Base-by-base conservation (phyloP, 148 eudicot species). In the Silene uniflora region DNA sequence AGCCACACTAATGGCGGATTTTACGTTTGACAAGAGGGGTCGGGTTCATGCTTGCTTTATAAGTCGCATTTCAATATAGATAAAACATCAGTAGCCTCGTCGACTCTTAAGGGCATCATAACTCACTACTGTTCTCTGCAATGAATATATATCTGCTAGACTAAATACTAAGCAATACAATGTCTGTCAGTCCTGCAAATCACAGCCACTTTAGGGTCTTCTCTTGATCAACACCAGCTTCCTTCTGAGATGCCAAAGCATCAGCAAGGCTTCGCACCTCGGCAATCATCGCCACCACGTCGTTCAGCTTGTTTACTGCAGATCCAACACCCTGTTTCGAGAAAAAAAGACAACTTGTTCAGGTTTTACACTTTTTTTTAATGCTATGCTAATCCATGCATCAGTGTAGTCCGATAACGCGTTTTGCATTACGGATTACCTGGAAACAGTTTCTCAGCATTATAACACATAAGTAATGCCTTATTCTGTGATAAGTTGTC, bases 231-330 rank as follows among this genome's bases (percentile, higher is more conserved):
- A 66, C 23, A 72, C 58, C 59, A 44, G 44, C 76, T 67, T 71
- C 77, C 66, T 68, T 81, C 59, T 73, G 74, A 10, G 77, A 19
- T 58, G 73, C 77, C 25, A 72, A n/a, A 29, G 98, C 89, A 75
- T 88, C 84, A 22, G 95, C 91, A 12, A 93, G 87, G 67, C 87
- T 87, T 66, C 88, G 82, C 46, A 93, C 98, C 84, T 90, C 93
- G 14, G 98, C 98, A 19, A 93, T 90, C 97, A 93, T 93, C 2
- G 98, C 98, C 23, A 93, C 85, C 19, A 86, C 87, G 73, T 93
- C 87, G 56, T 93, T 90, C n/a, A 93, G 97, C 91, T 83, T 91
- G 89, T 93, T 93, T 9, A 93, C 71, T 17, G 97, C 98, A 3
- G 98, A 89, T 21, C 98, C 97, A 21, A 93, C 90, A 32, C 98